Evolutionary conservation across 805 yeast species (phyloP).

Genomic region (Tetrapisispora taiwanensis): DNA sequence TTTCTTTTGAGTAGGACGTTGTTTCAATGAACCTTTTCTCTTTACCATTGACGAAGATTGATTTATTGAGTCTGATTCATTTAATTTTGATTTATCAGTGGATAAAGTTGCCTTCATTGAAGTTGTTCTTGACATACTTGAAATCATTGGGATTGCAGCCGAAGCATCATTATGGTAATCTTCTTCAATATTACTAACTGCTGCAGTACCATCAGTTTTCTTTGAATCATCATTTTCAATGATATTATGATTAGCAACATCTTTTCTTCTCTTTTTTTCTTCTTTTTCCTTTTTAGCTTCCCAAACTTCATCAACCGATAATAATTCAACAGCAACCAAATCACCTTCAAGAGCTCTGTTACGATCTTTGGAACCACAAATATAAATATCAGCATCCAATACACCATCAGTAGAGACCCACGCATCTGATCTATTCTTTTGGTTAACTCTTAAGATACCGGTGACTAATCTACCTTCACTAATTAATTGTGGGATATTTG

Average conservation of each 20-base stretch:
- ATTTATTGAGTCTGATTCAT: constrained; percentile 6
- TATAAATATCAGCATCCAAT: constrained; percentile 91
- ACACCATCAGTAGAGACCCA: constrained; percentile 96
- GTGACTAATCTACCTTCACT: constrained; percentile 86
- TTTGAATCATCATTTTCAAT: constrained; percentile 16
- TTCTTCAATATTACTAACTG: constrained; percentile 34
- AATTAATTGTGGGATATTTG: constrained; percentile 78
- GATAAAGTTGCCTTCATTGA: not conserved
- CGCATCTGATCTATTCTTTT: constrained; percentile 94
- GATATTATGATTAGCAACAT: constrained; percentile 23
- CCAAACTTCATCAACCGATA: constrained; percentile 97
- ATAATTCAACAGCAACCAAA: constrained; percentile 86
- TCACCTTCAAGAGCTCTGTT: constrained; percentile 97
- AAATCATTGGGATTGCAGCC: constrained; percentile 33
- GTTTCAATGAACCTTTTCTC: constrained; percentile 85
- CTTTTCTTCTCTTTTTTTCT: constrained; percentile 88
- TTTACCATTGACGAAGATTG: constrained; percentile 24
- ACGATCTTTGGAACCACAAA: constrained; percentile 96
- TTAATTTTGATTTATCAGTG: constrained; percentile 3
- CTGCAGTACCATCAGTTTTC: constrained; percentile 25
- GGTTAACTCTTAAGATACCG: constrained; percentile 87
- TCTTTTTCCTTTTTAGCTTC: constrained; percentile 91
- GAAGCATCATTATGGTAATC: constrained; percentile 78
- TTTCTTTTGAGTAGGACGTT: constrained; percentile 93
- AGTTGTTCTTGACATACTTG: not conserved